Evolutionary conservation across 176 grass and related monocot species (phyloP).

Genomic region (Oryza coarctata): DNA sequence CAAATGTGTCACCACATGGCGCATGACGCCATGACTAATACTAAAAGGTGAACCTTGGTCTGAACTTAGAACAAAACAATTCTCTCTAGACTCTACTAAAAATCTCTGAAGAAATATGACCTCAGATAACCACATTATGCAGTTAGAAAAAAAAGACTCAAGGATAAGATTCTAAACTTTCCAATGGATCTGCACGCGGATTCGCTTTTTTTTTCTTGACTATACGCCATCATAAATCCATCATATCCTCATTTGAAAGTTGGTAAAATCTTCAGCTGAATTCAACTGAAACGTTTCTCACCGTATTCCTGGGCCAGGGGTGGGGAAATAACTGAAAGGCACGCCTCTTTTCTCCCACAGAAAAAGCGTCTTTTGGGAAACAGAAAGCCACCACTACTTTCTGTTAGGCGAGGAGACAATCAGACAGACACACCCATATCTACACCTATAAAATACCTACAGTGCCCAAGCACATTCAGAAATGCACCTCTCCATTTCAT

Average conservation of each 20-base stretch:
- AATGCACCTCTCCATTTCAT: neutral
- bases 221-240: neutral
- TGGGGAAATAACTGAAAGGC: conserved; percentile 15
- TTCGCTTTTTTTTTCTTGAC: neutral
- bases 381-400: conserved; percentile 47
- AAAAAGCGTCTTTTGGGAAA: conserved; percentile 33
- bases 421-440: neutral
- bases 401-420: conserved; percentile 23
- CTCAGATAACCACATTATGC: too few species aligned
- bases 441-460: conserved; percentile 34
- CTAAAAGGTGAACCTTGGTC: neutral
- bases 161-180: too few species aligned
- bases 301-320: neutral
- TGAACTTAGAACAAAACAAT: too few species aligned
- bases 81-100: too few species aligned
- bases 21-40: neutral
- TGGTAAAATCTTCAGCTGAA: neutral
- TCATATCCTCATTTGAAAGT: neutral
- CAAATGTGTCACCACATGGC: neutral
- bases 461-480: conserved; percentile 27
- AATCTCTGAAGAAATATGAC: too few species aligned
- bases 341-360: conserved; percentile 23
- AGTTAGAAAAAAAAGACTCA: too few species aligned
- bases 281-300: neutral
- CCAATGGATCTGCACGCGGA: neutral